Conservation (phyloP, 306 rosid species). For the Dryas drummondii region DNA sequence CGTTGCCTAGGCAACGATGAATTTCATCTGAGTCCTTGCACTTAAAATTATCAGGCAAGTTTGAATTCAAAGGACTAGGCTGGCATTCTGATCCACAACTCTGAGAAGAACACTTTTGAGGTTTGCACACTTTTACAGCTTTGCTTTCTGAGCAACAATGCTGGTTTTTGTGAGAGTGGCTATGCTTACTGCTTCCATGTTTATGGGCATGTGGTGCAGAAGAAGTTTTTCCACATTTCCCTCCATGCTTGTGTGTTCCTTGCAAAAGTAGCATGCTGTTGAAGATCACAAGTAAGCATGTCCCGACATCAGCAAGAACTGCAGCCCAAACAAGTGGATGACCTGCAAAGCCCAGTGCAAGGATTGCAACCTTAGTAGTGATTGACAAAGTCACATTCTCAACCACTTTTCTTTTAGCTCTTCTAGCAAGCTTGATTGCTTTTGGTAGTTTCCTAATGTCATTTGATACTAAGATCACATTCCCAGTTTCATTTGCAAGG, state of each 20-base stretch:
- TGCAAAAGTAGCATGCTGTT: slow-evolving; percentile 85
- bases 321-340: slow-evolving; percentile 99
- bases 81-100: slow-evolving; percentile 33
- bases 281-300: slow-evolving; percentile 74
- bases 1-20: too few species aligned
- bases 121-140: slow-evolving; percentile 15
- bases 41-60: slow-evolving; percentile 30
- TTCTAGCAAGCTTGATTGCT: slow-evolving; percentile 71
- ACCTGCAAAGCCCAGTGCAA: slow-evolving; percentile 79
- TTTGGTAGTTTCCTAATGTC: slow-evolving; percentile 82
- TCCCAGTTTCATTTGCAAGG: slow-evolving; percentile 80
- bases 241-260: slow-evolving; percentile 39
- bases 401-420: slow-evolving; percentile 54
- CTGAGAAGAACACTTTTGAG: slow-evolving; percentile 43
- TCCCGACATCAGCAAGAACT: slow-evolving; percentile 95
- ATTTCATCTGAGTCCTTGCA: not conserved
- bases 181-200: slow-evolving; percentile 39
- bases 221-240: slow-evolving; percentile 23
- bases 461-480: slow-evolving; percentile 81
- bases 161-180: slow-evolving; percentile 36
- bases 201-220: slow-evolving; percentile 36
- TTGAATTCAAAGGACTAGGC: slow-evolving; percentile 30
- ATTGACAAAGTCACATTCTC: slow-evolving; percentile 65
- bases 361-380: slow-evolving; percentile 53
- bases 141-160: slow-evolving; percentile 46